These are phyloP conservation scores for Polytrichum commune DNA, from an alignment of 225 moss, liverwort and hornwort species.

Conservation along the genomic window DNA sequence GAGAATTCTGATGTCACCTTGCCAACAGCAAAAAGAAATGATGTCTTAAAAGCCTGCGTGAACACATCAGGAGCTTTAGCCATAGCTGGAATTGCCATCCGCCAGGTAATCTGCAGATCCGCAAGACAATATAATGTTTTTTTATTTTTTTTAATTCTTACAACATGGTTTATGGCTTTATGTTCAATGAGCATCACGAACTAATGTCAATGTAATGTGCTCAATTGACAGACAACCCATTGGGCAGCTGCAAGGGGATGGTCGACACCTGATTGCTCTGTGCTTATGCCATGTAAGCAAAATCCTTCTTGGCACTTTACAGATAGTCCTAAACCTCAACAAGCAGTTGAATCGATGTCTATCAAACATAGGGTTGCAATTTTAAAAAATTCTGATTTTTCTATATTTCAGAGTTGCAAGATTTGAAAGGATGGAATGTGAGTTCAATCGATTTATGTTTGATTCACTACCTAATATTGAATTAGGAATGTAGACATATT, in stretches of 20 bases:
- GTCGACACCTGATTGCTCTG: constrained; percentile 61
- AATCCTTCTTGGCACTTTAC: background rate
- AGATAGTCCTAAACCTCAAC: background rate
- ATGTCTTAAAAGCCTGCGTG: constrained; percentile 69
- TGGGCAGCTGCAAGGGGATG: constrained; percentile 61
- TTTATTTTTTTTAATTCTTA: too few species aligned
- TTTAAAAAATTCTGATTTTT: too few species aligned
- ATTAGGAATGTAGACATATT: too few species aligned
- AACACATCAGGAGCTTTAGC: constrained; percentile 62
- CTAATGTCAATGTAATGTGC: too few species aligned
- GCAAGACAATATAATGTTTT: background rate
- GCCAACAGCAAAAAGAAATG: constrained; percentile 31
- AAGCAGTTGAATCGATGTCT: background rate
- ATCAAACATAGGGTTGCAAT: too few species aligned
- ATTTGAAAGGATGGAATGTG: too few species aligned
- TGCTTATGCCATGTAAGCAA: constrained; percentile 74
- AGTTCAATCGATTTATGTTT: too few species aligned
- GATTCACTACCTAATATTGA: too few species aligned
- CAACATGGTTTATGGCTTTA: background rate
- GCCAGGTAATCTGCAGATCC: constrained; percentile 43
- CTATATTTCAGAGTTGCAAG: too few species aligned
- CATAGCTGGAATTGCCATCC: constrained; percentile 44
- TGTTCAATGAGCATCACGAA: background rate
- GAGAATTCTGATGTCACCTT: background rate
- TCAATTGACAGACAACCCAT: constrained; percentile 49